Percentiles rank a stretch among this genome's conserved stretches.
Conservation (phyloP, 2,329 filamentous ascomycete genomes). For the Fusarium humuli region DNA sequence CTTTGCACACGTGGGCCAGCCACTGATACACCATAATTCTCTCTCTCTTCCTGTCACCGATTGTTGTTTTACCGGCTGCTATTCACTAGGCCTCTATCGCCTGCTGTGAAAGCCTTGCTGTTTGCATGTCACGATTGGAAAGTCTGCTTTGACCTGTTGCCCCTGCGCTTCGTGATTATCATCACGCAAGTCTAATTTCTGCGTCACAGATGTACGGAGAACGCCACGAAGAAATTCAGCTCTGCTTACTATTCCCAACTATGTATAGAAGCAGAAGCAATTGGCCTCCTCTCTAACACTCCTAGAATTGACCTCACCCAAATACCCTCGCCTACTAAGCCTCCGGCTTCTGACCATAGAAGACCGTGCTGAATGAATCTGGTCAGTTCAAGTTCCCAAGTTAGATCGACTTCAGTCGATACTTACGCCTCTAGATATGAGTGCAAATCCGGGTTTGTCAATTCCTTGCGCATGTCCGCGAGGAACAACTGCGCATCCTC, state of each 20-base stretch:
- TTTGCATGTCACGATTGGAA: background rate
- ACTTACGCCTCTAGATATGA: slow-evolving; percentile 4
- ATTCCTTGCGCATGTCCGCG: slow-evolving; percentile 15
- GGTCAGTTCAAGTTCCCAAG: background rate
- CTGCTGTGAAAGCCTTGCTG: background rate
- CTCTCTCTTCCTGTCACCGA: background rate
- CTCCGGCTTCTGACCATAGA: slow-evolving; percentile 2
- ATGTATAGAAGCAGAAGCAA: background rate
- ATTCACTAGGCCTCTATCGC: background rate
- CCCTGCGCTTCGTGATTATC: background rate
- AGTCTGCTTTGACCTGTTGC: background rate
- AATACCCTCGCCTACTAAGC: background rate
- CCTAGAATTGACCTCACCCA: background rate
- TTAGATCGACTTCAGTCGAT: fast-evolving
- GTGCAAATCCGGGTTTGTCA: slow-evolving; percentile 4
- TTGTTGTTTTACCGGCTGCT: background rate
- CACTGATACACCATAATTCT: background rate
- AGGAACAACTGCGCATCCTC: slow-evolving; percentile 18
- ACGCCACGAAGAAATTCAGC: fast-evolving
- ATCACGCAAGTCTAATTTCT: background rate
- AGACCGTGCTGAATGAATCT: background rate
- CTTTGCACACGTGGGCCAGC: background rate
- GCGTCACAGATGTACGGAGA: background rate
- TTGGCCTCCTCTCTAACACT: background rate
- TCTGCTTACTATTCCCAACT: background rate